Evolutionary conservation across 192 early-diverging fungal species (phyloP).

Genomic region (Coemansia asiatica): DNA sequence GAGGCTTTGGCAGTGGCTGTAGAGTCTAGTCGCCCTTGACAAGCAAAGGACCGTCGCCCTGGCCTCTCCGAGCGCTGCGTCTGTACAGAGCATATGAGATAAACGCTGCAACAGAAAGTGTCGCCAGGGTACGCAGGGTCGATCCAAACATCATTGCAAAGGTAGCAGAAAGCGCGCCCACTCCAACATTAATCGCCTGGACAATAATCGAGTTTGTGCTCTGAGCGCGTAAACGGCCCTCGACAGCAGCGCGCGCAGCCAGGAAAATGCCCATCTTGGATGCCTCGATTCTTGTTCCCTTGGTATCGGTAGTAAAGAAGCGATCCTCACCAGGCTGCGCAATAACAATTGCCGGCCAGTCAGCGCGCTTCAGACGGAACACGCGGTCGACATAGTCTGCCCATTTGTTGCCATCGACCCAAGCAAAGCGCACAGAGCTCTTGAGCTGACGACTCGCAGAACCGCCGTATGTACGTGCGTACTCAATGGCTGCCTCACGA

Average conservation of each 20-base stretch:
- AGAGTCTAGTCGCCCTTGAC: conserved; percentile 42
- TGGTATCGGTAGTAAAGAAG: conserved; percentile 34
- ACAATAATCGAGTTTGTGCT: conserved; percentile 46
- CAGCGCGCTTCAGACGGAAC: conserved; percentile 42
- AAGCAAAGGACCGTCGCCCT: conserved; percentile 14
- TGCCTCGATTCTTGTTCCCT: conserved; percentile 29
- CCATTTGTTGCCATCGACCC: conserved; percentile 65
- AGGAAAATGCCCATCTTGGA: conserved; percentile 43
- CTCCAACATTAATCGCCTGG: conserved; percentile 13
- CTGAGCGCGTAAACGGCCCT: conserved; percentile 32
- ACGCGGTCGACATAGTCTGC: conserved; percentile 59
- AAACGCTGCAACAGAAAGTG: conserved; percentile 18
- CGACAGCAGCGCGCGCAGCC: conserved; percentile 46
- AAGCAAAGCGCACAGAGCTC: conserved; percentile 59
- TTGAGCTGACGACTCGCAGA: conserved; percentile 1
- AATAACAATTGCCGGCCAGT: conserved; percentile 56
- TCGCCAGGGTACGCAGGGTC: conserved; percentile 20
- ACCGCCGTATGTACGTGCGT: conserved; percentile 4
- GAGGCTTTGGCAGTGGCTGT: no score
- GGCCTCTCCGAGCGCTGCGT: conserved; percentile 12
- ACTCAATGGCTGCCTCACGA: conserved; percentile 31
- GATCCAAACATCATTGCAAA: conserved; percentile 36
- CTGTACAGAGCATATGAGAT: conserved; percentile 19
- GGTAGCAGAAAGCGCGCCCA: conserved; percentile 9
- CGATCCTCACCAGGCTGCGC: conserved; percentile 53